Base-by-base conservation (phyloP, 1,284 basidiomycete genomes). In the Heimioporus punctisporus region DNA sequence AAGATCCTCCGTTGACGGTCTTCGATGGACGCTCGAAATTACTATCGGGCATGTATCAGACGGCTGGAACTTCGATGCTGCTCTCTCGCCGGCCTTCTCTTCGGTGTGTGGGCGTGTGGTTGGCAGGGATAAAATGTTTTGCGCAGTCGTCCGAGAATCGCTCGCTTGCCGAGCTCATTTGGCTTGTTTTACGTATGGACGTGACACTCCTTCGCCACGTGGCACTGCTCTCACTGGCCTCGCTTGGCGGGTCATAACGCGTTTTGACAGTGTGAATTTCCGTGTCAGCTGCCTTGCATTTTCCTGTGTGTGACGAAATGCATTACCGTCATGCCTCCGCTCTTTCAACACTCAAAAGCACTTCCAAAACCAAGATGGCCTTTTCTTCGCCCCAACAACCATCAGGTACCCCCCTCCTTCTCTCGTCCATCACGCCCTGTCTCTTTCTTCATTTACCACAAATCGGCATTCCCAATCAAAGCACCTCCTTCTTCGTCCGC, bases 241-340 rank as follows among this genome's bases (percentile, higher is more conserved):
- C 27, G 21, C 31, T 44, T 51, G 17, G 49, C 41, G 49, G 24
- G 28, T 34, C 42, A 50, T 59, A 61, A 59, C 54, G 56, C 50
- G 60, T 42, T 46, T 63, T 64, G 65, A 68, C 65, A 51, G 65
- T 65, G 64, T 59, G 65, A 69, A 69, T 54, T 56, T 48, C 19
- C 15, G 1, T 56, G 62, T 58, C 68, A 67, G 11, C 40, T 48
- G 45, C 21, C 50, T 56, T 50, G 53, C 30, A 46, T 45, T 52
- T 65, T 64, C 50, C 60, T 66, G 64, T 63, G 57, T 27, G 56
- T 69, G 56, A 71, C 67, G 69, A 59, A 54, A 65, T 60, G 47
- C 56, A 70, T 39, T 70, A 62, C 60, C 65, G 67, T 64, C 57
- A 61, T 57, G 48, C 31, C 24, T 44, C 56, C 50, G 37, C 46